Evolutionary conservation across 148 eudicot genomes (phyloP).

Genomic region (Amaranthus palmeri): DNA sequence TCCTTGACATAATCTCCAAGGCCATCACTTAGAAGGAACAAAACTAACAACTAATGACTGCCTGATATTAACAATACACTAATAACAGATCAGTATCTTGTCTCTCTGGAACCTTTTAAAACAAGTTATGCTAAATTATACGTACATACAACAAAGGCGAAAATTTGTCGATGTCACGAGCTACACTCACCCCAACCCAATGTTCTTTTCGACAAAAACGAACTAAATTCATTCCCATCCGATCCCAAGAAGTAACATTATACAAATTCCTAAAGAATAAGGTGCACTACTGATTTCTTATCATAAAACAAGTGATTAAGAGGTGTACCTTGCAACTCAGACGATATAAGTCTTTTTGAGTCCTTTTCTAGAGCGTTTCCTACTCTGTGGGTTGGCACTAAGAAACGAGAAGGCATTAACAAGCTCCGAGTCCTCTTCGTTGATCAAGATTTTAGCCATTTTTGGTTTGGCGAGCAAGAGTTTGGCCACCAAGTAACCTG

Average conservation of each 20-base stretch:
- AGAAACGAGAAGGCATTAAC: constrained; percentile 60
- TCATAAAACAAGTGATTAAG: neutral
- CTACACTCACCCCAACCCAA: too few species aligned
- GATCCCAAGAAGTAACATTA: neutral
- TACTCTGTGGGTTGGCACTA: constrained; percentile 46
- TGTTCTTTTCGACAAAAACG: too few species aligned
- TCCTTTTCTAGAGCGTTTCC: constrained; percentile 50
- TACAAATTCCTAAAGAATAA: neutral
- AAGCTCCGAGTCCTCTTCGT: constrained; percentile 63
- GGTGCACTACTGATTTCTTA: neutral
- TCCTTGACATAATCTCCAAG: too few species aligned
- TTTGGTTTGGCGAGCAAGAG: constrained; percentile 65
- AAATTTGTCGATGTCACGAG: neutral
- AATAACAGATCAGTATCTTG: too few species aligned
- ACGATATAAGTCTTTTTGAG: constrained; percentile 51
- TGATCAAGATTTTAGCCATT: constrained; percentile 61
- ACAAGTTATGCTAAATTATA: neutral
- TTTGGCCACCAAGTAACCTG: constrained; percentile 82
- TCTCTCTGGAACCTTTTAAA: too few species aligned
- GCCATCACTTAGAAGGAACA: too few species aligned
- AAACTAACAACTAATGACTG: too few species aligned
- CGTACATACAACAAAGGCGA: neutral
- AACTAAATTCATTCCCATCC: neutral
- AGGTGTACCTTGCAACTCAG: constrained; percentile 22
- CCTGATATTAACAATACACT: too few species aligned